These are phyloP conservation scores for Maudiozyma serrabonitensis DNA, from an alignment of 805 yeast species.

Conservation along the genomic window DNA sequence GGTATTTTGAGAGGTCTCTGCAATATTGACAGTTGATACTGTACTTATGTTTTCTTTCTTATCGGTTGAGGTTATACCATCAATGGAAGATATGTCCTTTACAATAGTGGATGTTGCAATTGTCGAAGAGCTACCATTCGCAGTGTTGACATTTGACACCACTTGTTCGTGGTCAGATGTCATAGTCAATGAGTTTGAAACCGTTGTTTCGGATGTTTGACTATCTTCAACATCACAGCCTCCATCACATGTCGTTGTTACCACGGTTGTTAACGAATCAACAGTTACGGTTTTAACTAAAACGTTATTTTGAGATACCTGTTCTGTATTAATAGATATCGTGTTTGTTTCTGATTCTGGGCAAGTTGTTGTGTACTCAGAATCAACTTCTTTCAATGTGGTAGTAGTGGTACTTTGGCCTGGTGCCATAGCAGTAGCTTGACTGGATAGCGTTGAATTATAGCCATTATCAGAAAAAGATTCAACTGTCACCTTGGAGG, in stretches of 20 bases:
- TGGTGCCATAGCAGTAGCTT: too few relatives aligned
- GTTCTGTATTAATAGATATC: neutral
- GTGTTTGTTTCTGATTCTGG: neutral
- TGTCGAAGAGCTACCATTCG: too few relatives aligned
- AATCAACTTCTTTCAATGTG: neutral
- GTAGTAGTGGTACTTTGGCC: neutral
- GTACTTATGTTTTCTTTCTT: too few relatives aligned
- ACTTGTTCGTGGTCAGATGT: too few relatives aligned
- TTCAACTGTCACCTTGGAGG: too few relatives aligned
- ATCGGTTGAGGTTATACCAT: too few relatives aligned
- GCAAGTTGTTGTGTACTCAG: neutral
- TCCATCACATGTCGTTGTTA: neutral
- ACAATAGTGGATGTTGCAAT: too few relatives aligned
- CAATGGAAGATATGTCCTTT: too few relatives aligned
- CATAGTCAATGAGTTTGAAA: too few relatives aligned
- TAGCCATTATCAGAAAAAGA: too few relatives aligned
- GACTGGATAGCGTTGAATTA: too few relatives aligned
- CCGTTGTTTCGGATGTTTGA: neutral
- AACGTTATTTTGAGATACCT: neutral
- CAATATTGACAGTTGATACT: neutral
- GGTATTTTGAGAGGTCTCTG: neutral
- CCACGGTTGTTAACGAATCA: neutral
- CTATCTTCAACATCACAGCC: neutral
- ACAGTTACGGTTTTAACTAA: neutral
- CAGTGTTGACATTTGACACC: too few relatives aligned